phyloP scores from a whole-genome alignment of 2,329 filamentous ascomycete genomes.

The Thermoascus crustaceus region DNA sequence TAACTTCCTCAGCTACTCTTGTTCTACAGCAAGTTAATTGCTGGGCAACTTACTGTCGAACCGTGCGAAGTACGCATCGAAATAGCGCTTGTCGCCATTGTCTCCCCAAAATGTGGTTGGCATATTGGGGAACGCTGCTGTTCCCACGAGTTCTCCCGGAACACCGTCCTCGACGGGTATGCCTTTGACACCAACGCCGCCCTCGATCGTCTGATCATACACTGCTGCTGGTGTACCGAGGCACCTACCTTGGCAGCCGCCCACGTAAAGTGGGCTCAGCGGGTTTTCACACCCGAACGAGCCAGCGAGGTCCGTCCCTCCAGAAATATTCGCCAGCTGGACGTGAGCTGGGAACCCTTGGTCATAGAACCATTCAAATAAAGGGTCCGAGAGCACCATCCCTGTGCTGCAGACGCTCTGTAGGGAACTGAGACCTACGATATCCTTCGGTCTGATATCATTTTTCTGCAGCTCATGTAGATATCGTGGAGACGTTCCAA shows the following conservation, averaged over 20 bases:
- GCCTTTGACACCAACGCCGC: conserved; percentile 40
- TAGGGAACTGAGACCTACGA: conserved; percentile 56
- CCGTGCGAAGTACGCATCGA: conserved; percentile 48
- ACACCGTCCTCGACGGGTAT: conserved; percentile 52
- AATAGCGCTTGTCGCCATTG: conserved; percentile 48
- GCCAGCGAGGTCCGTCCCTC: conserved; percentile 63
- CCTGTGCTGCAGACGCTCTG: conserved; percentile 62
- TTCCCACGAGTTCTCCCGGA: conserved; percentile 67
- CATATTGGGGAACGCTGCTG: conserved; percentile 64
- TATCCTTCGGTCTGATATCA: conserved; percentile 52
- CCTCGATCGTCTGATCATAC: conserved; percentile 50
- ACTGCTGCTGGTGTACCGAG: conserved; percentile 49
- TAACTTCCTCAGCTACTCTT: conserved; percentile 4
- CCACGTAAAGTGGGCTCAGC: conserved; percentile 56
- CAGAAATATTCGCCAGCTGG: conserved; percentile 66
- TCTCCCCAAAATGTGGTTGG: conserved; percentile 57
- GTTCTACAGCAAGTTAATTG: not conserved
- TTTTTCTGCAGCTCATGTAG: conserved; percentile 63
- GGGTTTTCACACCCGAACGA: conserved; percentile 50
- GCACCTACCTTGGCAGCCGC: conserved; percentile 47
- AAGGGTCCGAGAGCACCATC: conserved; percentile 68
- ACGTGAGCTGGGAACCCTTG: conserved; percentile 58
- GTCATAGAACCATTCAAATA: conserved; percentile 77
- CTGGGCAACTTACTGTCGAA: conserved; percentile 37
- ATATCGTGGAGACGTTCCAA: conserved; percentile 71